Conservation (phyloP, 768 basidiomycete species). For the Rhodotorula diobovata region DNA sequence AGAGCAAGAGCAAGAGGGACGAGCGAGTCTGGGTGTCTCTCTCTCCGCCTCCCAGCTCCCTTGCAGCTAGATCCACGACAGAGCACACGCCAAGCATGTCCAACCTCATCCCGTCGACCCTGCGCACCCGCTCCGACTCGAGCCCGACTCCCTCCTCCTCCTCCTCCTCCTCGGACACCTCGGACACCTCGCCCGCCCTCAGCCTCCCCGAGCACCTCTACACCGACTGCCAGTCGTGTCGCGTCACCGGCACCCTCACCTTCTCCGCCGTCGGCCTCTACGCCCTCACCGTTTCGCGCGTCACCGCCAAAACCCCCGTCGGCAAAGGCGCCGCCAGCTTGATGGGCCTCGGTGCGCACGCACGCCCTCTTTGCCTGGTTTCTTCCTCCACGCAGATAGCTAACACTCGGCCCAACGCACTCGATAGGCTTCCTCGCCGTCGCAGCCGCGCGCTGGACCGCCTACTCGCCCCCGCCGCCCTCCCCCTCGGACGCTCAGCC, state of each 20-base stretch:
- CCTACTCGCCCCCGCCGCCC: conserved; percentile 16
- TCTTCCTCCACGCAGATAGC: neutral
- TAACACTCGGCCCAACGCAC: neutral
- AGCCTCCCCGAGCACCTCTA: neutral
- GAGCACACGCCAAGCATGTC: neutral
- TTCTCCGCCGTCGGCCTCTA: conserved; percentile 35
- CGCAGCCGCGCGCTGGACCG: conserved; percentile 29
- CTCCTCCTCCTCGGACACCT: neutral
- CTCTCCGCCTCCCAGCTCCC: neutral
- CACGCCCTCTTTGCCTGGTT: neutral
- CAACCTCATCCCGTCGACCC: conserved; percentile 4
- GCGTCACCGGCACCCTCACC: conserved; percentile 33
- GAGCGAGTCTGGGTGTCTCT: neutral
- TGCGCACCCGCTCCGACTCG: neutral
- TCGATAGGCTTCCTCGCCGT: conserved; percentile 31
- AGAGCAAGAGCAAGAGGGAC: neutral
- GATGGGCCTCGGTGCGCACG: conserved; percentile 16
- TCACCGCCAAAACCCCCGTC: conserved; percentile 13
- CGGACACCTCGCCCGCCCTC: too few species aligned
- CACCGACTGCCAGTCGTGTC: conserved; percentile 36
- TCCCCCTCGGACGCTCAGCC: too few species aligned
- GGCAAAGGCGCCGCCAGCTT: conserved; percentile 27
- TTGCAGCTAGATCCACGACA: neutral
- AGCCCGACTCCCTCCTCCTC: neutral
- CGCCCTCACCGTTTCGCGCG: conserved; percentile 18